These are phyloP conservation scores for Protomyces lactucae-debilis DNA, from an alignment of 1,139 yeast species.

Conservation along the genomic window DNA sequence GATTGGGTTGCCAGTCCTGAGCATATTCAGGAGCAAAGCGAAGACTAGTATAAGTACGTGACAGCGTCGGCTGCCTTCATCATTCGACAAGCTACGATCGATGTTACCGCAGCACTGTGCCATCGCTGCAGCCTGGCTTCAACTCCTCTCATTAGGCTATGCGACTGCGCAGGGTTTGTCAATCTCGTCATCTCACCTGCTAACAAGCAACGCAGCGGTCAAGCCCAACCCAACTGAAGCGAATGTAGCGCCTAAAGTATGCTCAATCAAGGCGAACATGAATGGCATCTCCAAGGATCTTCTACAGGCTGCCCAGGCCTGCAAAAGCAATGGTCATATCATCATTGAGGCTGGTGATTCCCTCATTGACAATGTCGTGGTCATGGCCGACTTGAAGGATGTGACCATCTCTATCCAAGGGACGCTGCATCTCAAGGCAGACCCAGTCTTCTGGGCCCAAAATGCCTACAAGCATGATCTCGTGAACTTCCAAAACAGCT, in stretches of 20 bases:
- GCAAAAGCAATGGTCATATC: neutral
- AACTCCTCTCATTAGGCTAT: no score
- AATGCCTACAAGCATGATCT: neutral
- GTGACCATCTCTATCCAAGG: slow-evolving; percentile 7
- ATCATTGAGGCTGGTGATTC: slow-evolving; percentile 1
- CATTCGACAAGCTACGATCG: no score
- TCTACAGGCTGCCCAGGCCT: neutral
- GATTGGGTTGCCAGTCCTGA: no score
- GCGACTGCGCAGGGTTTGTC: no score
- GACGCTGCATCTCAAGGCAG: slow-evolving; percentile 3
- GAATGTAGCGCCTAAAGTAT: neutral
- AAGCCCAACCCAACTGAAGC: no score
- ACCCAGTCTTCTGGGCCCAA: neutral
- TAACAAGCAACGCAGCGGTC: no score
- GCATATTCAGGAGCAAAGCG: no score
- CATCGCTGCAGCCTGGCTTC: no score
- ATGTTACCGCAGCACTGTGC: no score
- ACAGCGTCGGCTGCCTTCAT: no score
- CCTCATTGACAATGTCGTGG: slow-evolving; percentile 5
- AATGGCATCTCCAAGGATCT: slow-evolving; percentile 1
- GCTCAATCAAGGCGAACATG: slow-evolving; percentile 1
- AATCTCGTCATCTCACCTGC: no score
- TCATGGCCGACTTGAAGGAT: slow-evolving; percentile 2
- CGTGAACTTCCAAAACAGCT: neutral
- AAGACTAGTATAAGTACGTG: no score